These are phyloP conservation scores for Ligustrum vulgare DNA, from an alignment of 257 asterid species.

Conservation along the genomic window DNA sequence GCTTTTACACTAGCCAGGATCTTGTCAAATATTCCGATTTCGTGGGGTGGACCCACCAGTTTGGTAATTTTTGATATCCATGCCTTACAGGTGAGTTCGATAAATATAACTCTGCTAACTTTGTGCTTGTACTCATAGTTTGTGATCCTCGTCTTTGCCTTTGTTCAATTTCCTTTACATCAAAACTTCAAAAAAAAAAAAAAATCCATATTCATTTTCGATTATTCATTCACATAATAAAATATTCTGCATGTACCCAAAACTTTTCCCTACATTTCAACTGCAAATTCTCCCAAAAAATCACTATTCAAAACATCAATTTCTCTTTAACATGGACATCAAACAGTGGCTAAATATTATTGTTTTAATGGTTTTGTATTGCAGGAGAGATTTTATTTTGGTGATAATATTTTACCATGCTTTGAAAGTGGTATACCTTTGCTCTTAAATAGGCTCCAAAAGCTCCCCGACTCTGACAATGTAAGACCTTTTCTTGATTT, in stretches of 20 bases:
- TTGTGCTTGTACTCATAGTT: conserved; percentile 7
- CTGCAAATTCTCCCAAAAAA: no score
- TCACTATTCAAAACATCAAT: no score
- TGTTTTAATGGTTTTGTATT: not conserved
- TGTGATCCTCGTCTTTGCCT: conserved; percentile 3
- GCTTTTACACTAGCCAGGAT: conserved; percentile 97
- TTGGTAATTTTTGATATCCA: conserved; percentile 93
- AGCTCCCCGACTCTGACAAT: conserved; percentile 93
- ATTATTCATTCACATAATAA: no score
- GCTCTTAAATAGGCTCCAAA: conserved; percentile 84
- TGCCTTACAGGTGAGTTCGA: conserved; percentile 79
- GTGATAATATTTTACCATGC: conserved; percentile 89
- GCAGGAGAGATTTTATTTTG: conserved; percentile 98
- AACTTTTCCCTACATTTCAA: no score
- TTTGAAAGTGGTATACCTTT: conserved; percentile 96
- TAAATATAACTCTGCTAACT: conserved; percentile 14
- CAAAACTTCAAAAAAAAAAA: no score
- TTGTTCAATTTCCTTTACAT: no score
- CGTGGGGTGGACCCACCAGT: conserved; percentile 93
- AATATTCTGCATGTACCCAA: no score
- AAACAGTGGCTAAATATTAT: conserved; percentile 6
- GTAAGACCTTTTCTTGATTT: conserved; percentile 43
- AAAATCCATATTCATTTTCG: no score
- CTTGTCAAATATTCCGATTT: conserved; percentile 85
- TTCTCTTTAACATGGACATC: no score